Evolutionary conservation across 2,329 filamentous ascomycete species (phyloP).

Genomic region (Aureobasidium subglaciale): DNA sequence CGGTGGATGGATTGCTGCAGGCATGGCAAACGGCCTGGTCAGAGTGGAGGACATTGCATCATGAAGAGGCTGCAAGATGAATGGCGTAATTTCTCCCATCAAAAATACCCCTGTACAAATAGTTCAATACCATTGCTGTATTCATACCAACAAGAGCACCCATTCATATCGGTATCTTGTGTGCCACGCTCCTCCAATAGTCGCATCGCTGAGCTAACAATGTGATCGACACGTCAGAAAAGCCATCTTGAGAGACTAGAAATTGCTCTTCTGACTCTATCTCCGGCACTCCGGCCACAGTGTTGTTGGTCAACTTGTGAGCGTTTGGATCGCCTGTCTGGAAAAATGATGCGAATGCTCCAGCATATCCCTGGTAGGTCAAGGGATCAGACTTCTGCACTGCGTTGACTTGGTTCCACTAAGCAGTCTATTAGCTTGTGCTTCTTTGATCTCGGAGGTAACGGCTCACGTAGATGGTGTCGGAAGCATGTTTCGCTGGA

Average conservation of each 20-base stretch:
- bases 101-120: background rate
- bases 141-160: background rate
- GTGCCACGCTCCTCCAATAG: slow-evolving; percentile 46
- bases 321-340: slow-evolving; percentile 53
- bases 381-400: slow-evolving; percentile 46
- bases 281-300: slow-evolving; percentile 40
- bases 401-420: slow-evolving; percentile 51
- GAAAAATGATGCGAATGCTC: slow-evolving; percentile 55
- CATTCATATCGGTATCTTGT: slow-evolving; percentile 37
- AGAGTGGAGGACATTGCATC: slow-evolving; percentile 42
- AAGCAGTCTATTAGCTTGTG: slow-evolving; percentile 22
- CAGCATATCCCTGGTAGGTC: slow-evolving; percentile 51
- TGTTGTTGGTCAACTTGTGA: slow-evolving; percentile 45
- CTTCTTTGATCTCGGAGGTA: background rate
- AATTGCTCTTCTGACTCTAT: slow-evolving; percentile 42
- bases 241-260: slow-evolving; percentile 41
- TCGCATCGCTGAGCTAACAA: slow-evolving; percentile 43
- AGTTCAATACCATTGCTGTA: background rate
- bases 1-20: slow-evolving; percentile 46
- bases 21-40: slow-evolving; percentile 41
- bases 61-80: background rate
- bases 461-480: background rate
- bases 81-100: background rate
- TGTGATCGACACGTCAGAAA: slow-evolving; percentile 34
- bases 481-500: slow-evolving; percentile 27